A percentile compares a stretch with the other conserved stretches of the same genome.
Conservation (phyloP, 768 basidiomycete genomes). For the Leucocoprinus birnbaumii region DNA sequence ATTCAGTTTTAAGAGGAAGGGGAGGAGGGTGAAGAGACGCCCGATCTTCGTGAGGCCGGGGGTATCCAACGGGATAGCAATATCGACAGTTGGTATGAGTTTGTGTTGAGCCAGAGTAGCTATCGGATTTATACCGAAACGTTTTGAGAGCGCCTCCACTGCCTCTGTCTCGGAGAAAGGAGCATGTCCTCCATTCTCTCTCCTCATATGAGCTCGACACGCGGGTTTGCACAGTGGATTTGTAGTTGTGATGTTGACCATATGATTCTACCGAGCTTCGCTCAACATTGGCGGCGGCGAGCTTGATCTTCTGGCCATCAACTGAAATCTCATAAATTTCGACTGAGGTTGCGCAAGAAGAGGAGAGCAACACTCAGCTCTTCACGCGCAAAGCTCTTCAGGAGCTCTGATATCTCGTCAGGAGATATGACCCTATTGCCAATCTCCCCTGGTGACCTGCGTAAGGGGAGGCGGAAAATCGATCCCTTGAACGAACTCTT, state of each 20-base stretch:
- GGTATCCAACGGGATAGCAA: constrained; percentile 30
- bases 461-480: constrained; percentile 46
- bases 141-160: constrained; percentile 20
- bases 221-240: constrained; percentile 17
- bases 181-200: constrained; percentile 30
- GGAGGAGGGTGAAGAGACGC: constrained; percentile 46
- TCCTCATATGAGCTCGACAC: constrained; percentile 3
- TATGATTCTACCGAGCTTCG: not conserved
- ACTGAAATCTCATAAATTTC: constrained; percentile 35
- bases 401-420: constrained; percentile 31
- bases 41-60: constrained; percentile 21
- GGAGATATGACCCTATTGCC: constrained; percentile 28
- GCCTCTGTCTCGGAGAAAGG: constrained; percentile 24
- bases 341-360: constrained; percentile 37
- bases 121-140: constrained; percentile 22
- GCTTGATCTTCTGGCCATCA: constrained; percentile 17
- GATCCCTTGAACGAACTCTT: constrained; percentile 31
- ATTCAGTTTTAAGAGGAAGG: constrained; percentile 41
- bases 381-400: constrained; percentile 36
- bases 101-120: constrained; percentile 34
- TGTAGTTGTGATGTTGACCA: constrained; percentile 7
- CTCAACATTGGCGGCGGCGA: constrained; percentile 18
- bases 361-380: constrained; percentile 39
- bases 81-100: constrained; percentile 33
- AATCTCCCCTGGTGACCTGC: constrained; percentile 28